Evolutionary conservation across 805 yeast species (phyloP).

Genomic region (Cyberlindnera americana): DNA sequence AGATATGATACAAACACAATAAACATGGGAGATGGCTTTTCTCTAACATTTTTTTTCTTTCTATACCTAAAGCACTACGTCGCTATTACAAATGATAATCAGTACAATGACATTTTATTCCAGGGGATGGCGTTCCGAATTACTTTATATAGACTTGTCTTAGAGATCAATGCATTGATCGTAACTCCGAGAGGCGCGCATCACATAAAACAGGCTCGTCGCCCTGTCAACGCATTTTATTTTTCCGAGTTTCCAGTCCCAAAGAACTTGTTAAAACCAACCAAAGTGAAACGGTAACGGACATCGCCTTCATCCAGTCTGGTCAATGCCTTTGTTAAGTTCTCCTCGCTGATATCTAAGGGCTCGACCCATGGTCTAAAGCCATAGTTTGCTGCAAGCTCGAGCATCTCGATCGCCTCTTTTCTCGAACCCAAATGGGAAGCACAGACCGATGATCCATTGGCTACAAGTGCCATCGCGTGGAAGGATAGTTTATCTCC

Average conservation of each 20-base stretch:
- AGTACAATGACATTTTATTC: too few relatives aligned
- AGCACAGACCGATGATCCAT: slow-evolving; percentile 51
- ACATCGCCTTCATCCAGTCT: slow-evolving; percentile 54
- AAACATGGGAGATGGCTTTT: too few relatives aligned
- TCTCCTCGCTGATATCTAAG: slow-evolving; percentile 48
- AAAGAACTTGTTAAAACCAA: slow-evolving; percentile 43
- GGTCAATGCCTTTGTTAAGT: slow-evolving; percentile 51
- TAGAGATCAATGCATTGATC: too few relatives aligned
- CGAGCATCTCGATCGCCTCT: slow-evolving; percentile 64
- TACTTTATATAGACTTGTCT: too few relatives aligned
- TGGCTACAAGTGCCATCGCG: slow-evolving; percentile 47
- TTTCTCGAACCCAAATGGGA: slow-evolving; percentile 58
- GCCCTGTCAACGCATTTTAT: too few relatives aligned
- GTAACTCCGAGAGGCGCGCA: too few relatives aligned
- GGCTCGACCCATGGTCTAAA: slow-evolving; percentile 63
- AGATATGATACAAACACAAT: too few relatives aligned
- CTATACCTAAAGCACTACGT: too few relatives aligned
- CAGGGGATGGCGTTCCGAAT: too few relatives aligned
- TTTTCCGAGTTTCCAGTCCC: slow-evolving; percentile 27
- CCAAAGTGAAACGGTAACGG: slow-evolving; percentile 60
- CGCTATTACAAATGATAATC: too few relatives aligned
- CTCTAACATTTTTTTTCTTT: too few relatives aligned
- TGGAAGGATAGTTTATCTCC: slow-evolving; percentile 35
- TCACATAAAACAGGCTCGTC: too few relatives aligned
- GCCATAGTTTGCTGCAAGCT: slow-evolving; percentile 52